Evolutionary conservation across 2,329 filamentous ascomycete species (phyloP).

Genomic region (Cadophora sp.): DNA sequence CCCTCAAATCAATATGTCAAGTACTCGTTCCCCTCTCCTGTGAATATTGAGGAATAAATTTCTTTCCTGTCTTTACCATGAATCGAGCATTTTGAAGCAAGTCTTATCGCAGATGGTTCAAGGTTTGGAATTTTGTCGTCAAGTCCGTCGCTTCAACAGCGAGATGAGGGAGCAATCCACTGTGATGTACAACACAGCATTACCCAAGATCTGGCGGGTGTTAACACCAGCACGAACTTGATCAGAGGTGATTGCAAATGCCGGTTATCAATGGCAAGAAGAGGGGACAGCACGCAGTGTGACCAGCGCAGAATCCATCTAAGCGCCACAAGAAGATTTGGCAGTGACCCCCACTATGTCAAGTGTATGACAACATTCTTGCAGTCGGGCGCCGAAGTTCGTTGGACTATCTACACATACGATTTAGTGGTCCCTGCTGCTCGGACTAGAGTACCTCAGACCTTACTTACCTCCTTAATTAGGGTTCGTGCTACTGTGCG

Average conservation of each 20-base stretch:
- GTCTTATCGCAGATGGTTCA: not conserved
- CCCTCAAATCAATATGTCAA: too few relatives aligned
- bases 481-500: not conserved
- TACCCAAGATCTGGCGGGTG: not conserved
- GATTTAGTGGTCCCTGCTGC: not conserved
- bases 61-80: too few relatives aligned
- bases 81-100: not conserved
- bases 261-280: not conserved
- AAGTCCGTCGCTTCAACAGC: not conserved
- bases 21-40: too few relatives aligned
- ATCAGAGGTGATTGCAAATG: not conserved
- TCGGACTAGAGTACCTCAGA: not conserved
- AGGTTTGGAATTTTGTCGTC: not conserved
- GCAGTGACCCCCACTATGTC: not conserved
- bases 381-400: not conserved
- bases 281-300: not conserved
- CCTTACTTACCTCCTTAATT: not conserved
- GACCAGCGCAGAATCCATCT: conserved; percentile 6
- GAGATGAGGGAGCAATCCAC: not conserved
- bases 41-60: too few relatives aligned
- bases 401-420: not conserved
- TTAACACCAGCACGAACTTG: not conserved
- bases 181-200: not conserved
- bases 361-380: not conserved
- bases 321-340: not conserved